Conservation (phyloP, 257 asterid species). For the Catharanthus roseus region DNA sequence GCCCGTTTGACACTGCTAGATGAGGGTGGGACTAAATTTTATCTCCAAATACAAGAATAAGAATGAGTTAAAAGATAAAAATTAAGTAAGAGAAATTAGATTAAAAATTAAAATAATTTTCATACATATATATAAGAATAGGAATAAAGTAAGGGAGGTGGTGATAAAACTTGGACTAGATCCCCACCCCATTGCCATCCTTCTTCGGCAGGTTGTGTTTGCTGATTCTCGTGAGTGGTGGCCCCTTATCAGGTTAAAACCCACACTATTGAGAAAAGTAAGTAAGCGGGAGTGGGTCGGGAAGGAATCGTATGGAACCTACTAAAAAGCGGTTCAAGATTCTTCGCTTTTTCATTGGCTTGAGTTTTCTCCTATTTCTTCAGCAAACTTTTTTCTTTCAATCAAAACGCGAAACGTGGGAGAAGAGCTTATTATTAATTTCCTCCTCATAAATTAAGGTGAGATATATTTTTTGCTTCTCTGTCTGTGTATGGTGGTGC, state of each 20-base stretch:
- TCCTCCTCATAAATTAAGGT: neutral
- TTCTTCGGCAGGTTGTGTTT: conserved; percentile 5
- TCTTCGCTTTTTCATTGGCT: neutral
- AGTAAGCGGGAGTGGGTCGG: too few relatives aligned
- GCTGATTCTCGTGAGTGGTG: conserved; percentile 53
- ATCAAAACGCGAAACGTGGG: conserved; percentile 37
- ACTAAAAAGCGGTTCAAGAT: neutral
- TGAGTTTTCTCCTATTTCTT: neutral
- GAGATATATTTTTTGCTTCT: conserved; percentile 9
- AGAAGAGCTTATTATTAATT: conserved; percentile 4
- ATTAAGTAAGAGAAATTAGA: too few relatives aligned
- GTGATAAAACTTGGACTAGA: too few relatives aligned
- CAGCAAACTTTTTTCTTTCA: conserved; percentile 5
- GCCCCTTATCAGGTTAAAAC: conserved; percentile 29
- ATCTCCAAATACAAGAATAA: too few relatives aligned
- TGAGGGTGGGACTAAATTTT: too few relatives aligned
- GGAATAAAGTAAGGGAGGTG: too few relatives aligned
- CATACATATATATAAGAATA: too few relatives aligned
- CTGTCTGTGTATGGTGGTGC: conserved; percentile 20
- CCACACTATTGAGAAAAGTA: conserved; percentile 19
- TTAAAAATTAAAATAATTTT: too few relatives aligned
- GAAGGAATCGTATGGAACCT: conserved; percentile 7
- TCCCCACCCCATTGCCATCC: too few relatives aligned
- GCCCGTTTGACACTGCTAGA: too few relatives aligned
- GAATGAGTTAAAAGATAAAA: too few relatives aligned